phyloP scores from a whole-genome alignment of 257 asterid genomes.

The Hygrophila difformis region DNA sequence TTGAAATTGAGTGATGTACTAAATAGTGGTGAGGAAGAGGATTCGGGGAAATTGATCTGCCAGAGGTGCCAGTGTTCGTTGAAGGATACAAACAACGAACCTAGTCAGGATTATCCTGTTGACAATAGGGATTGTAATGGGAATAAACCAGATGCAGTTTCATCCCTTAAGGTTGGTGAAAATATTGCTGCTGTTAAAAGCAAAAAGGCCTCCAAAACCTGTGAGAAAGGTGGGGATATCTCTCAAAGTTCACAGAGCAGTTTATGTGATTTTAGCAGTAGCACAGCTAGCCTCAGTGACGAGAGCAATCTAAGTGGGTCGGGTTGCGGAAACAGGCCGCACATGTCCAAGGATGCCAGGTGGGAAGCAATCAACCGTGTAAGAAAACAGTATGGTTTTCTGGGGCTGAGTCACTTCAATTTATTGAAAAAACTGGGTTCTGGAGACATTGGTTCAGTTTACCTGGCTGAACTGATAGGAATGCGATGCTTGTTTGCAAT shows the following conservation, averaged over 20 bases:
- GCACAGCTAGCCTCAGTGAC: slow-evolving; percentile 69
- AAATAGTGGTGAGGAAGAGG: slow-evolving; percentile 17
- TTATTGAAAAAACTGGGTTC: slow-evolving; percentile 74
- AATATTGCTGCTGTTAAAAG: slow-evolving; percentile 27
- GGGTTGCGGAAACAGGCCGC: slow-evolving; percentile 59
- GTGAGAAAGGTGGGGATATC: slow-evolving; percentile 56
- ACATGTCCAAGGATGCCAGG: slow-evolving; percentile 75
- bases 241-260: slow-evolving; percentile 88
- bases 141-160: slow-evolving; percentile 16
- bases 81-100: slow-evolving; percentile 28
- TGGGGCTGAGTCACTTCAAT: slow-evolving; percentile 67
- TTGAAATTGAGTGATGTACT: slow-evolving; percentile 21
- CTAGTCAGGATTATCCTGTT: slow-evolving; percentile 19
- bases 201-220: slow-evolving; percentile 23
- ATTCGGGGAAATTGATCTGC: slow-evolving; percentile 44
- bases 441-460: slow-evolving; percentile 87
- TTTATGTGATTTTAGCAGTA: slow-evolving; percentile 70
- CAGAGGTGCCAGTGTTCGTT: slow-evolving; percentile 78
- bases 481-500: slow-evolving; percentile 63
- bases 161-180: slow-evolving; percentile 21
- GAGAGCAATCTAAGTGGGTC: slow-evolving; percentile 77
- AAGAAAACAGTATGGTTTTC: slow-evolving; percentile 52
- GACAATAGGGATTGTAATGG: slow-evolving; percentile 17
- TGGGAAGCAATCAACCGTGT: slow-evolving; percentile 65
- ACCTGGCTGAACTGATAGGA: slow-evolving; percentile 71